Evolutionary conservation across 2,329 filamentous ascomycete genomes (phyloP), one percentile per base, ranked within the genome.

Genomic region (Fusarium graminum): DNA sequence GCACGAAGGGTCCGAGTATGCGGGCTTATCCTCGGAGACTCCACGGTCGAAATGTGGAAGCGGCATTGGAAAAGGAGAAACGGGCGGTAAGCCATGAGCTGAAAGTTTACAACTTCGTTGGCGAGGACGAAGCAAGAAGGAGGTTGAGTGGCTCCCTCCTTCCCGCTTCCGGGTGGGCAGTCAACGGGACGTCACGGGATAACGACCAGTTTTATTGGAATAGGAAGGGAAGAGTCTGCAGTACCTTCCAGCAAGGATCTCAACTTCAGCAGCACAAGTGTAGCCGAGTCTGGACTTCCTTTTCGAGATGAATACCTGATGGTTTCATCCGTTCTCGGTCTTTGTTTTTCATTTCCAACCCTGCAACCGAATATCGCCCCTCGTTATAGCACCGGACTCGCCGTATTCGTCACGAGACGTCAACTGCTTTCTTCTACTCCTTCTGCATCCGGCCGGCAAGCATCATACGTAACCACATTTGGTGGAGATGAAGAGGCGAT

Each of bases 171-270:
- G 22, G 40, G 25, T 29, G 29, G 26, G 17, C 43, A 46, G 58
- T 40, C 28, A 43, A 61, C 54, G 44, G 65, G 47, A 58, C 63
- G 55, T 65, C 66, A 58, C 68, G 59, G 58, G 45, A 56, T 58
- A 41, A 52, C 46, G 55, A 52, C 40, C 52, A 38, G 39, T 46
- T 39, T 34, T 45, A 59, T 58, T 34, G 38, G 42, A n/a, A 34
- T n/a, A 34, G 52, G 52, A 63, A 63, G 50, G 43, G 54, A 32
- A 25, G 29, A 50, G 16, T 13, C 39, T n/a, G 10, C 16, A 14
- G n/a, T 22, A 52, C 32, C 19, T 16, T 14, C 22, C 47, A 52
- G 38, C 29, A 30, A 16, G 41, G 42, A 44, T n/a, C 17, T 17
- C 12, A 40, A 41, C 34, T 26, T 11, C 32, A 62, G 39, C 51